Base-by-base conservation (phyloP, 148 eudicot species). In the Linanthus parryae region DNA sequence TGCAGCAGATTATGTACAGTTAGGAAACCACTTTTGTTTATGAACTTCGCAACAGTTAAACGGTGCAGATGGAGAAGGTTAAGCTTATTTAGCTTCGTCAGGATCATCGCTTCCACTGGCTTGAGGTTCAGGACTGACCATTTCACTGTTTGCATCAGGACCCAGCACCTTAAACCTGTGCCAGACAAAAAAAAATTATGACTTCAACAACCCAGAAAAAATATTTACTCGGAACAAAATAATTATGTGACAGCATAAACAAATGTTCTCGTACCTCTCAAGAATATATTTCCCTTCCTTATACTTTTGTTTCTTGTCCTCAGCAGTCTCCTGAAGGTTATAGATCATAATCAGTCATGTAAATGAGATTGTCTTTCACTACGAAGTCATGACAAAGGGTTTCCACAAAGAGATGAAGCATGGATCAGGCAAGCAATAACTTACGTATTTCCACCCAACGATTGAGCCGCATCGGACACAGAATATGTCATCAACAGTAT, bases 371-470 rank as follows among this genome's bases (percentile, higher is more conserved):
- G 35, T 34, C 3, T 39, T 15, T 52, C 43, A 52, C 18, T 31
- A 22, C 30, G 13, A 31, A 15, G 20, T 48, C 10, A 8, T 8
- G 27, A 29, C 25, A 26, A 28, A 51, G 8, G 21, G 9, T 31
- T 18, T 19, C 7, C 17, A 7, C 2, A 10, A 49, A 34, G 13
- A 15, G 12, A 7, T 3, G 37, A 9, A 44, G 42, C 24, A 12
- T n/a, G 14, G 54, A 14, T 15, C 41, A 21, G 20, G 22, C 26
- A 35, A 35, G 39, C 9, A 2, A 15, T 7, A 44, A 19, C 82
- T 73, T 65, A 89, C 97, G 54, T 89, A 89, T 85, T 78, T 85
- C 97, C 97, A 90, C 4, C 97, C 97, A 25, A 90, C 81, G 29
- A 74, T 57, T n/a, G 83, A 70, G 50, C 97, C 88, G 66, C 97